These are phyloP conservation scores for Suillus luteus DNA, from an alignment of 768 basidiomycete species.

Conservation along the genomic window DNA sequence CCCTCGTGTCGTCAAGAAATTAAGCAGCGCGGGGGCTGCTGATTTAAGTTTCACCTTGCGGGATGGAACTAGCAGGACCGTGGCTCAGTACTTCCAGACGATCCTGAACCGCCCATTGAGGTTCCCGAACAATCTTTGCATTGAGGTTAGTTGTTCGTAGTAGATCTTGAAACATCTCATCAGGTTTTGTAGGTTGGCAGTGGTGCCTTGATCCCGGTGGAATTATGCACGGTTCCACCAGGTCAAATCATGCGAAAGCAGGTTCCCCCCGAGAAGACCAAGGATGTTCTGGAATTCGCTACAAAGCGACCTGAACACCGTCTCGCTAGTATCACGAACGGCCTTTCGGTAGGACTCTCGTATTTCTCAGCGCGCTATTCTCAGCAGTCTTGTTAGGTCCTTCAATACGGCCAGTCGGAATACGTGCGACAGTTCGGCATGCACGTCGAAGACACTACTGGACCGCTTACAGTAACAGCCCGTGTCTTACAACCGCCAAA, in stretches of 20 bases:
- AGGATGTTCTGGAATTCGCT: conserved; percentile 63
- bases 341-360: conserved; percentile 46
- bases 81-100: conserved; percentile 61
- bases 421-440: conserved; percentile 77
- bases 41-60: conserved; percentile 56
- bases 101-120: conserved; percentile 54
- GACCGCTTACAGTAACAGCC: conserved; percentile 60
- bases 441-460: conserved; percentile 49
- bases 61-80: conserved; percentile 56
- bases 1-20: conserved; percentile 62
- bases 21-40: conserved; percentile 55
- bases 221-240: conserved; percentile 58
- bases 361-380: neutral
- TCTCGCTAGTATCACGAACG: conserved; percentile 53
- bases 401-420: conserved; percentile 73
- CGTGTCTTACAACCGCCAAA: conserved; percentile 65
- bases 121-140: conserved; percentile 66
- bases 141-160: conserved; percentile 52
- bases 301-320: conserved; percentile 63
- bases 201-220: conserved; percentile 66
- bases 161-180: neutral
- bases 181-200: conserved; percentile 52
- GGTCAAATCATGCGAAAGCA: conserved; percentile 78
- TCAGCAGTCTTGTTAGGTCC: conserved; percentile 40
- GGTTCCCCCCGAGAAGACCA: conserved; percentile 66